Percentiles rank a stretch among this genome's conserved stretches.
phyloP scores from a whole-genome alignment of 2,329 filamentous ascomycete genomes.

The Emergomyces africanus region DNA sequence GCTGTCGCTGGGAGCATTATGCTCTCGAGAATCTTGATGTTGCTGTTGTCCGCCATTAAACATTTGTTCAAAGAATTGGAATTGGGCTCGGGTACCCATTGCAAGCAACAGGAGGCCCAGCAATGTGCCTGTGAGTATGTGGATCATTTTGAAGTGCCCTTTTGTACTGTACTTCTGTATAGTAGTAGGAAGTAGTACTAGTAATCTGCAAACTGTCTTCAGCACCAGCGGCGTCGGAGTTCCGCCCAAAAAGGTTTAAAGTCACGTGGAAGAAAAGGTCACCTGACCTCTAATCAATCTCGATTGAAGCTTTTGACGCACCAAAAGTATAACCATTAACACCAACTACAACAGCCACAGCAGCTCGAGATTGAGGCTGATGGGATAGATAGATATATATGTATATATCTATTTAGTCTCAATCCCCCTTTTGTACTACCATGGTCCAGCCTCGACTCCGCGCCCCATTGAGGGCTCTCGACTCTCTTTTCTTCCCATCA shows the following conservation, averaged over 20 bases:
- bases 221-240: no score
- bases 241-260: neutral
- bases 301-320: neutral
- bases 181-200: no score
- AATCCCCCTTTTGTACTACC: slow-evolving; percentile 2
- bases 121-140: slow-evolving; percentile 11
- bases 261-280: neutral
- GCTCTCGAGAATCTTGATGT: slow-evolving; percentile 45
- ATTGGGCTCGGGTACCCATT: slow-evolving; percentile 57
- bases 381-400: neutral
- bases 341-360: neutral
- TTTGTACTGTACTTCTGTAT: slow-evolving; percentile 9
- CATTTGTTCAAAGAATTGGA: slow-evolving; percentile 98
- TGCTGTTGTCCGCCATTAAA: slow-evolving; percentile 54
- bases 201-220: no score
- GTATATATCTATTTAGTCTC: slow-evolving; percentile 2
- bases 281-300: neutral
- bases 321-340: neutral
- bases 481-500: slow-evolving; percentile 22
- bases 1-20: slow-evolving; percentile 77
- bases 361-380: neutral
- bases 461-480: slow-evolving; percentile 26
- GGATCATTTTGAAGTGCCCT: slow-evolving; percentile 13
- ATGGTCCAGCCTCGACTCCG: slow-evolving; percentile 34
- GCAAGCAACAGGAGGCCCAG: slow-evolving; percentile 46